Percentiles rank a stretch among this genome's conserved stretches.
Evolutionary conservation across 176 grass and related monocot species (phyloP).

Genomic region (Avena eriantha): DNA sequence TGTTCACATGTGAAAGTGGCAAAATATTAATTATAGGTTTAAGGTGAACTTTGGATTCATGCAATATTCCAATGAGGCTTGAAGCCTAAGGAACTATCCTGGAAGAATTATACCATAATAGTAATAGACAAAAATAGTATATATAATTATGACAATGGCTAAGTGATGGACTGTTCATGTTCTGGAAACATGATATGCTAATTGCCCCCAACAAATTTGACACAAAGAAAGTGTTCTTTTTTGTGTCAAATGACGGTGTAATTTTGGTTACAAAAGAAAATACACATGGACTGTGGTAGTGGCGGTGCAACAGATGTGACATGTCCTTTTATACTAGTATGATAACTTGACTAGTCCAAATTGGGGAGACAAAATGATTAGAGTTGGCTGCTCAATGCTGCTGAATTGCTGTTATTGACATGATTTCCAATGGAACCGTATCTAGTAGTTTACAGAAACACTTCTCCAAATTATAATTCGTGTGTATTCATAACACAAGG

Average conservation of each 20-base stretch:
- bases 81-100: not conserved
- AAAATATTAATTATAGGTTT: not conserved
- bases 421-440: not conserved
- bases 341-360: conserved; percentile 12
- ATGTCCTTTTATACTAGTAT: not conserved
- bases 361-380: conserved; percentile 19
- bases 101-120: not conserved
- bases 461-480: not conserved
- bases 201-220: not conserved
- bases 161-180: not conserved
- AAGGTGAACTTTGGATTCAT: conserved; percentile 1
- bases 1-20: not conserved
- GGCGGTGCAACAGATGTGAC: not conserved
- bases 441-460: not conserved
- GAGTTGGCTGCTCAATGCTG: not conserved
- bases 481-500: not conserved
- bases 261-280: not conserved
- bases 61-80: not conserved
- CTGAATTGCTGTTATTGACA: not conserved
- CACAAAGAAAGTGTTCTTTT: not conserved
- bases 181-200: not conserved
- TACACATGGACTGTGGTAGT: not conserved
- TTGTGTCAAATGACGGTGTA: not conserved
- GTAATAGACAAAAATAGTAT: too few species aligned
- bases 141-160: not conserved